A percentile compares a stretch with the other conserved stretches of the same genome.
These are phyloP conservation scores for Aspergillus kassunensis DNA, from an alignment of 495 filamentous ascomycete species.

Conservation along the genomic window DNA sequence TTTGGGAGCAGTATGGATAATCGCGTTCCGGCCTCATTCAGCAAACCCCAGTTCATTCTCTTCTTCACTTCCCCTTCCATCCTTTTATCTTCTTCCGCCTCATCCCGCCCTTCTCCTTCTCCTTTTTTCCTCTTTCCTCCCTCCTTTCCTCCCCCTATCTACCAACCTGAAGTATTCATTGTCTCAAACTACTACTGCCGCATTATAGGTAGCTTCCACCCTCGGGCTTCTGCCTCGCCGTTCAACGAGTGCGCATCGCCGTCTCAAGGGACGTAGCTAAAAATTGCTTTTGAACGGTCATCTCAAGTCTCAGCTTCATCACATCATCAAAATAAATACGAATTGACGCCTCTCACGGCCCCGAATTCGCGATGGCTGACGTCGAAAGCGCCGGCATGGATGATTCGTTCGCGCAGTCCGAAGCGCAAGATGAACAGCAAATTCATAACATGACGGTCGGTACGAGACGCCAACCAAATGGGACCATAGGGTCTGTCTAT, in stretches of 20 bases:
- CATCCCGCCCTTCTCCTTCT: background rate
- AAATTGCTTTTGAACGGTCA: background rate
- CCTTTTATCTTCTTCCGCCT: slow-evolving; percentile 15
- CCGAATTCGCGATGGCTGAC: slow-evolving; percentile 33
- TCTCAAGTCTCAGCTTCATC: background rate
- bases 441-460: slow-evolving; percentile 52
- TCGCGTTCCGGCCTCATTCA: slow-evolving; percentile 13
- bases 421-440: slow-evolving; percentile 39
- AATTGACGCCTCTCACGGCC: background rate
- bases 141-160: slow-evolving; percentile 11
- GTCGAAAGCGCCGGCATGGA: slow-evolving; percentile 40
- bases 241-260: slow-evolving; percentile 1
- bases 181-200: background rate
- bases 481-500: slow-evolving; percentile 63
- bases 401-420: slow-evolving; percentile 44
- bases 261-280: slow-evolving; percentile 4
- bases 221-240: slow-evolving; percentile 2
- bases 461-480: slow-evolving; percentile 62
- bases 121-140: slow-evolving; percentile 7
- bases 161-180: background rate
- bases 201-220: slow-evolving; percentile 5
- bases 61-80: slow-evolving; percentile 5
- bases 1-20: background rate
- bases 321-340: background rate
- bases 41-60: slow-evolving; percentile 20